Evolutionary conservation across 345 rosid genomes (phyloP).

Genomic region (Hibiscus syriacus): DNA sequence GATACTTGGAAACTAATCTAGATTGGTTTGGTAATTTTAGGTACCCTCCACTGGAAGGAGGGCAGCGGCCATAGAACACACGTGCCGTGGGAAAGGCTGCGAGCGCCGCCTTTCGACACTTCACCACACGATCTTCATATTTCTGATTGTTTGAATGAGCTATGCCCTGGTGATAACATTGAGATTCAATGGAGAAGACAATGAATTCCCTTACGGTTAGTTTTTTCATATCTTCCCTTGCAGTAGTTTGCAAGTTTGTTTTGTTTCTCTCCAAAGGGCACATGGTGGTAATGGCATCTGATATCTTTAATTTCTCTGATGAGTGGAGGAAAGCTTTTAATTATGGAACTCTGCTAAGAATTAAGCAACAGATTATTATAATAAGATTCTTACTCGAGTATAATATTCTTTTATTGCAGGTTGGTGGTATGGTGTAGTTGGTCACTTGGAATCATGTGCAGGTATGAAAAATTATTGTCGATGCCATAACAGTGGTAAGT

Average conservation of each 20-base stretch:
- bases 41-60: not conserved
- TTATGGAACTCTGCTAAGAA: not conserved
- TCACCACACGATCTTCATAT: slow-evolving; percentile 59
- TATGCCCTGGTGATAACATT: slow-evolving; percentile 76
- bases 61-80: not conserved
- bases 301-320: not conserved
- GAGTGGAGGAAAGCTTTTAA: not conserved
- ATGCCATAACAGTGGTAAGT: slow-evolving; percentile 61
- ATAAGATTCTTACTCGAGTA: not conserved
- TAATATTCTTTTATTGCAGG: slow-evolving; percentile 33
- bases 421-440: slow-evolving; percentile 94
- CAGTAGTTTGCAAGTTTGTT: not conserved
- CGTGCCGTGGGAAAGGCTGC: not conserved
- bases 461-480: slow-evolving; percentile 52
- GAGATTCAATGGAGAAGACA: slow-evolving; percentile 98
- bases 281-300: no score
- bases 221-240: not conserved
- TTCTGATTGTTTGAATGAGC: slow-evolving; percentile 59
- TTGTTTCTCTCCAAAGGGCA: no score
- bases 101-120: slow-evolving; percentile 35
- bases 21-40: not conserved
- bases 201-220: slow-evolving; percentile 63
- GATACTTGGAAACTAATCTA: not conserved
- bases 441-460: slow-evolving; percentile 83
- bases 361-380: not conserved